These are phyloP conservation scores for Trichosporon faecale DNA, from an alignment of 1,284 basidiomycete genomes.

Conservation along the genomic window DNA sequence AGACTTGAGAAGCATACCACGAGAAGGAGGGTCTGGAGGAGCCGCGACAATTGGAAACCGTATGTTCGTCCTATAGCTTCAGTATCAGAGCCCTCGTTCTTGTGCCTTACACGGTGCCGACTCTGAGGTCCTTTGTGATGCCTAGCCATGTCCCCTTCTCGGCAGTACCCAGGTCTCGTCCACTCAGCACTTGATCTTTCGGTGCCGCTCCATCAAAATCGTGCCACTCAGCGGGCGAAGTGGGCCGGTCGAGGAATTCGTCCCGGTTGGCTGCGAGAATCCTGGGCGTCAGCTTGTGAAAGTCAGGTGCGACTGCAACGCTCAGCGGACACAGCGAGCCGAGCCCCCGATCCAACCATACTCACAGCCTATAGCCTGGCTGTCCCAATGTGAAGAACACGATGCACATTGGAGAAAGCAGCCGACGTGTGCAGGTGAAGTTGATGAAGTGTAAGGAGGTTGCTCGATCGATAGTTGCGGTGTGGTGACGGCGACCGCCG, in stretches of 20 bases:
- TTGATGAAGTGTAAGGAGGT: neutral
- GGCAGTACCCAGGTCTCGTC: constrained; percentile 33
- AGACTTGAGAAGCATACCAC: constrained; percentile 38
- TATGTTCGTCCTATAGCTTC: constrained; percentile 43
- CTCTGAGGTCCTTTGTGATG: constrained; percentile 38
- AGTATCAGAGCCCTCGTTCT: neutral
- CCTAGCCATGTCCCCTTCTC: constrained; percentile 47
- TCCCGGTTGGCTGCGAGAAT: constrained; percentile 50
- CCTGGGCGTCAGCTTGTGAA: constrained; percentile 19
- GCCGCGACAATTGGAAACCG: constrained; percentile 30
- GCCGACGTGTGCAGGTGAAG: neutral
- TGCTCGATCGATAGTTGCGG: neutral
- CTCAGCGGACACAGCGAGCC: too few species aligned
- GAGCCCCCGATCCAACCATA: too few species aligned
- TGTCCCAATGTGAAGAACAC: constrained; percentile 45
- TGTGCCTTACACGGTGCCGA: constrained; percentile 43
- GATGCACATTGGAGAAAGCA: constrained; percentile 40
- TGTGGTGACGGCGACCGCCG: neutral
- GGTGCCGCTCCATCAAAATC: constrained; percentile 30
- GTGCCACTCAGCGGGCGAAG: constrained; percentile 46
- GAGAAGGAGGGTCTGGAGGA: constrained; percentile 32
- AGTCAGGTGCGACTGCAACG: too few species aligned
- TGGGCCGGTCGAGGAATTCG: constrained; percentile 45
- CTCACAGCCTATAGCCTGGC: constrained; percentile 47
- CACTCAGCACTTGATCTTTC: constrained; percentile 33